Percentiles rank a stretch among this genome's conserved stretches.
Conservation (phyloP, 1,284 basidiomycete species). For the Marasmius fiardii region DNA sequence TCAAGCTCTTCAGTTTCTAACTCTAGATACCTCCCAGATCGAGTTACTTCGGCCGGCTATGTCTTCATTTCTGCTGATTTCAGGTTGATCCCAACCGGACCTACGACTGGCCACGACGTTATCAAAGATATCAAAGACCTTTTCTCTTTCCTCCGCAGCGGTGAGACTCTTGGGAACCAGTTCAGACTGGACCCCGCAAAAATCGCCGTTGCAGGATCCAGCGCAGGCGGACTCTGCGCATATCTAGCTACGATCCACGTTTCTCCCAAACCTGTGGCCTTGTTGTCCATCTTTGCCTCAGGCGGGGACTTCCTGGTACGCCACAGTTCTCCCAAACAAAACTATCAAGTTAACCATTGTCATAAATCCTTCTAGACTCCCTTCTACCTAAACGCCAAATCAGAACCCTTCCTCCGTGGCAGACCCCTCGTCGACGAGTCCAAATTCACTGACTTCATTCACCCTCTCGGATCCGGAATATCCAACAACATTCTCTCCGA, state of each 20-base stretch:
- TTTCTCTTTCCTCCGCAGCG: slow-evolving; percentile 4
- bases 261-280: slow-evolving; percentile 3
- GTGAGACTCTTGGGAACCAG: neutral
- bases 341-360: no score
- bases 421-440: slow-evolving; percentile 34
- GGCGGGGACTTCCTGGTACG: slow-evolving; percentile 12
- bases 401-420: slow-evolving; percentile 34
- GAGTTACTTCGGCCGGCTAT: slow-evolving; percentile 10
- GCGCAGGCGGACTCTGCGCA: slow-evolving; percentile 9
- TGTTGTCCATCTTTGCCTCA: slow-evolving; percentile 6
- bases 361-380: slow-evolving; percentile 30
- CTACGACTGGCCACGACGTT: slow-evolving; percentile 11
- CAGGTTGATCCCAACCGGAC: slow-evolving; percentile 10
- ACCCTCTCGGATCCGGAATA: slow-evolving; percentile 30
- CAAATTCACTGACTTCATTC: slow-evolving; percentile 31
- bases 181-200: slow-evolving; percentile 2
- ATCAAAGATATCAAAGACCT: slow-evolving; percentile 14
- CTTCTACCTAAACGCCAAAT: slow-evolving; percentile 33
- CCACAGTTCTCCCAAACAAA: neutral
- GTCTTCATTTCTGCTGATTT: slow-evolving; percentile 13
- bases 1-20: no score
- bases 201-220: slow-evolving; percentile 10
- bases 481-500: slow-evolving; percentile 30
- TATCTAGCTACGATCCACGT: slow-evolving; percentile 12
- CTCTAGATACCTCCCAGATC: neutral